A percentile compares a stretch with the other conserved stretches of the same genome.
These are phyloP conservation scores for Nigrospora osmanthi DNA, from an alignment of 2,329 filamentous ascomycete species.

Conservation along the genomic window DNA sequence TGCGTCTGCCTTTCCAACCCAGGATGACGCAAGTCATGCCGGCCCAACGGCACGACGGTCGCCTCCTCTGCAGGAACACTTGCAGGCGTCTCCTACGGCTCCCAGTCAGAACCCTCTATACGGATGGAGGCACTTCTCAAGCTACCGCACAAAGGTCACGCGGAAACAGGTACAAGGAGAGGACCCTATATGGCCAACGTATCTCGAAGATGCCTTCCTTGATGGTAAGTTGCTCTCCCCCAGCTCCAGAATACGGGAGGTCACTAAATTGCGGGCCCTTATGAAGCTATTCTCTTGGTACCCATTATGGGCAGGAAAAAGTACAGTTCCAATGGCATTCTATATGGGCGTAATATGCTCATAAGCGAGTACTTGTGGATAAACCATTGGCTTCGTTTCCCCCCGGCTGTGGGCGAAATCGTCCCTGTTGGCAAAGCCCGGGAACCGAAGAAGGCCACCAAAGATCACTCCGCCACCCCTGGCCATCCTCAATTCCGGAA, in stretches of 20 bases:
- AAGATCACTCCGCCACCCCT: conserved; percentile 9
- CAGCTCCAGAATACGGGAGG: conserved; percentile 1
- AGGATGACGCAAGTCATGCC: no score
- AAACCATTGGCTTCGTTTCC: conserved; percentile 35
- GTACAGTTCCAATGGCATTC: conserved; percentile 55
- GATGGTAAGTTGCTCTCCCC: conserved; percentile 42
- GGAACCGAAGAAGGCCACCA: conserved; percentile 15
- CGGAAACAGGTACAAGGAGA: conserved; percentile 53
- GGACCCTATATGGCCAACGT: conserved; percentile 53
- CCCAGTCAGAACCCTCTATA: conserved; percentile 49
- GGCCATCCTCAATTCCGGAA: conserved; percentile 26
- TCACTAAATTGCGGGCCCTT: conserved; percentile 10
- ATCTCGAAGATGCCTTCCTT: conserved; percentile 59
- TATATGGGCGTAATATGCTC: conserved; percentile 62
- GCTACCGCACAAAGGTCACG: conserved; percentile 57
- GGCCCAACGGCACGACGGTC: no score
- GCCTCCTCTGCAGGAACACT: no score
- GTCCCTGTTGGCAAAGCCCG: conserved; percentile 38
- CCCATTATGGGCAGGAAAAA: conserved; percentile 60
- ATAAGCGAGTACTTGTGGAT: conserved; percentile 62
- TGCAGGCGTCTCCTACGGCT: conserved; percentile 23
- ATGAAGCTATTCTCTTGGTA: conserved; percentile 53
- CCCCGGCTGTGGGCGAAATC: conserved; percentile 28
- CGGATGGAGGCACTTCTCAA: conserved; percentile 53
- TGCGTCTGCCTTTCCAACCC: no score